Evolutionary conservation across 2,329 filamentous ascomycete genomes (phyloP), one percentile per base, ranked within the genome.

Genomic region (Chalara sp.): DNA sequence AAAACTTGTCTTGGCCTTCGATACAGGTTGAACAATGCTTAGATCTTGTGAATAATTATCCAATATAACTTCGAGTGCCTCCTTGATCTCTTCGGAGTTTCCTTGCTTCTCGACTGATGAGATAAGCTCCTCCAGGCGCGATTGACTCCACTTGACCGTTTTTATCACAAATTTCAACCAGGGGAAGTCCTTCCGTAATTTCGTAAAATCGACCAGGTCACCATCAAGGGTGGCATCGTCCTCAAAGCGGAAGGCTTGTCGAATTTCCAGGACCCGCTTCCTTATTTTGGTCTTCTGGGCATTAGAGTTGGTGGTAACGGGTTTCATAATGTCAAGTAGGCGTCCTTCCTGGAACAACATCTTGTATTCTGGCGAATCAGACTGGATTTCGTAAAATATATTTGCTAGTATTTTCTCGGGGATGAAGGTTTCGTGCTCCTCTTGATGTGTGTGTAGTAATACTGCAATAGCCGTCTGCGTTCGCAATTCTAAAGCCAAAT

Each of bases 401-500:
- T 65, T 59, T 2, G 59, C 54, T 4, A 80, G 51, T 10, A 70
- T 58, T 7, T 61, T 58, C 10, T 70, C 61, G 4, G 74, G 70
- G 53, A 73, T 60, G 44, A 70, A 74, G 6, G 56, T 57, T 2
- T 57, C 53, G 5, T 52, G 40, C 5, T 64, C 57, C 21, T 21
- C 21, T 21, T 21, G 21, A 31, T 65, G 51, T 32, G 65, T 55
- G 6, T 61, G 62, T 40, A 68, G 61, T 4, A 78, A 59, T 5
- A 67, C 61, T n/a, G 68, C 54, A 40, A 81, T 73, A n/a, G 74
- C 66, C 8, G 71, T 66, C 54, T 83, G 79, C 2, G 78, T 81
- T 2, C 78, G 72, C 28, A 83, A 67, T 6, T 78, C 74, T 6
- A 82, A 61, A 1, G 70, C 75, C 28, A 81, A 56, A 4, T 71